Evolutionary conservation across 257 asterid genomes (phyloP).

Genomic region (Solanum commersonii): DNA sequence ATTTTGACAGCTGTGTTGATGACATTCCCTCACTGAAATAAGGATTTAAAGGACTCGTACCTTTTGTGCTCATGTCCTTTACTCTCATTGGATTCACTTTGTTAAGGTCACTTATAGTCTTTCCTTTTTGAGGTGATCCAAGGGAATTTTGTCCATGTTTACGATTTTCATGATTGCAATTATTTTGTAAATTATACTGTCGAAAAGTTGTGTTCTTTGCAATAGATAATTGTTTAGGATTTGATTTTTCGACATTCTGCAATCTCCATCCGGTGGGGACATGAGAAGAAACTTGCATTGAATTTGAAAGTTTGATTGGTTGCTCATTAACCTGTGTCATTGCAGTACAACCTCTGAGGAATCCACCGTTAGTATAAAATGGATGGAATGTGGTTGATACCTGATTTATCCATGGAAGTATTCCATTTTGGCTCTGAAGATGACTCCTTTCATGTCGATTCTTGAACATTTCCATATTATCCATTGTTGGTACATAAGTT

Average conservation of each 20-base stretch:
- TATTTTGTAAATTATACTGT: background rate
- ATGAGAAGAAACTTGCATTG: conserved; percentile 17
- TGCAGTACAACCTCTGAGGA: background rate
- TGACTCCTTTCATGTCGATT: conserved; percentile 11
- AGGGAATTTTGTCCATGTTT: background rate
- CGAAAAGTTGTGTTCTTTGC: background rate
- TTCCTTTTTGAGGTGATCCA: conserved; percentile 10
- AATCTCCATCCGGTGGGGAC: conserved; percentile 19
- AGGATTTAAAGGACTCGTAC: background rate
- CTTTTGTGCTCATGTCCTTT: background rate
- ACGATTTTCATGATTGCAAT: background rate
- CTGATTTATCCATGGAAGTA: background rate
- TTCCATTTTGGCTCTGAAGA: background rate
- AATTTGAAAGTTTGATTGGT: conserved; percentile 17
- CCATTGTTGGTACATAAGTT: background rate
- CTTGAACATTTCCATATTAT: background rate
- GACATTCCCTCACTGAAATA: background rate
- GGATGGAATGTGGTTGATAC: conserved; percentile 8
- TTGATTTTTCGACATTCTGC: conserved; percentile 5
- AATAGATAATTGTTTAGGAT: background rate
- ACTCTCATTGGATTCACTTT: background rate
- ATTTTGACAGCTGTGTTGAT: background rate
- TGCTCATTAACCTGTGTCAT: conserved; percentile 5
- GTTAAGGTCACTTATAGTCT: conserved; percentile 21
- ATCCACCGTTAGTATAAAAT: conserved; percentile 12